Percentiles rank a stretch among this genome's conserved stretches.
phyloP scores from a whole-genome alignment of 2,329 filamentous ascomycete genomes.

The Fusarium tuaranense region DNA sequence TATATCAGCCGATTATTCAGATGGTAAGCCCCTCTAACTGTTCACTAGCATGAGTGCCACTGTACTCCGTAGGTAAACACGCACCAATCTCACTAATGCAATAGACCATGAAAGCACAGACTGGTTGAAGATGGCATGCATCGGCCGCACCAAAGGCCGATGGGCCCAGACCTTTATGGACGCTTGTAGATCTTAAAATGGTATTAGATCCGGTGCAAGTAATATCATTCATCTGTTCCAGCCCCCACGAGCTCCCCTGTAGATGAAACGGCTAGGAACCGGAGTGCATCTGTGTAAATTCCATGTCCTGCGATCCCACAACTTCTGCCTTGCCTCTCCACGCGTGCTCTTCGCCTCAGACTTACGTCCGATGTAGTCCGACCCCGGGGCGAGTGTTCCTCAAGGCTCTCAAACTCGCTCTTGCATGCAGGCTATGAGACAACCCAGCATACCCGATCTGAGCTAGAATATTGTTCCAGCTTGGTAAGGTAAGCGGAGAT shows the following conservation, averaged over 20 bases:
- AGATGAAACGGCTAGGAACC: neutral
- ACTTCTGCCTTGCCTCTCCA: neutral
- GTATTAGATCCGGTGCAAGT: neutral
- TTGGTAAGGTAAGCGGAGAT: conserved; percentile 1
- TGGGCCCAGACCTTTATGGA: neutral
- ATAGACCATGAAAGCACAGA: neutral
- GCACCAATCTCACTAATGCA: neutral
- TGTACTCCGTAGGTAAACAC: neutral
- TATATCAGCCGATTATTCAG: neutral
- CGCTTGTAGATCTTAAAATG: neutral
- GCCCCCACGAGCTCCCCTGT: neutral
- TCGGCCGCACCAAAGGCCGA: neutral
- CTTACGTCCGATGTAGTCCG: neutral
- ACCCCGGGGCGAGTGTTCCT: neutral
- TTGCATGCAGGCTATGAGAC: neutral
- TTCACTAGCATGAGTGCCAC: too few species aligned
- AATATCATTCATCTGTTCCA: neutral
- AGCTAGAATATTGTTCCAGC: neutral
- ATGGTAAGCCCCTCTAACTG: neutral
- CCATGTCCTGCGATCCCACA: neutral
- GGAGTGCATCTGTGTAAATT: neutral
- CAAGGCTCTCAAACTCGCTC: neutral
- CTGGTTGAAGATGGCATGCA: neutral
- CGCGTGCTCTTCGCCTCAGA: neutral
- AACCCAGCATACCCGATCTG: neutral